Percentiles rank a stretch among this genome's conserved stretches.
phyloP scores from a whole-genome alignment of 371 early-diverging fungal genomes.

The Actinomortierella wolfii region DNA sequence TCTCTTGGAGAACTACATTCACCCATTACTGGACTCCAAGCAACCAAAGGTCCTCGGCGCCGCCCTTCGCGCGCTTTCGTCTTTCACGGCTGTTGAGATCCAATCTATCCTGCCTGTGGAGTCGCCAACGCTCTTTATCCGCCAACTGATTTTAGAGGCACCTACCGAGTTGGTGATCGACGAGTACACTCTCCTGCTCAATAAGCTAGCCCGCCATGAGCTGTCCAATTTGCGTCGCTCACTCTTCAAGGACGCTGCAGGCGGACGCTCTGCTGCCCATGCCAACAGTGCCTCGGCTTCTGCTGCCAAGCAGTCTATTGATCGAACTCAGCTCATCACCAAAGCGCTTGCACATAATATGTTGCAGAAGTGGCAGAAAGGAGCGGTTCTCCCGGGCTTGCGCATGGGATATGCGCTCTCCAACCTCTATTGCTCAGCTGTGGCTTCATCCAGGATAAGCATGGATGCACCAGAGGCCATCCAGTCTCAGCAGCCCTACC shows the following conservation, averaged over 20 bases:
- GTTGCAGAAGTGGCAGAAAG: constrained; percentile 52
- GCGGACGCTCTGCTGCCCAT: constrained; percentile 13
- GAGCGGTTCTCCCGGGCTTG: constrained; percentile 58
- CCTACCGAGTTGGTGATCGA: constrained; percentile 28
- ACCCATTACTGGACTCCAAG: constrained; percentile 45
- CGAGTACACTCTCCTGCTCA: constrained; percentile 45
- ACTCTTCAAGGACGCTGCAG: constrained; percentile 54
- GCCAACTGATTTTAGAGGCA: constrained; percentile 25
- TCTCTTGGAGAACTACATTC: constrained; percentile 47
- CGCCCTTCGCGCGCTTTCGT: constrained; percentile 51
- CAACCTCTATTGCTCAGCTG: constrained; percentile 41
- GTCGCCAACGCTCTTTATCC: constrained; percentile 49
- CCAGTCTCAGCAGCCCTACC: constrained; percentile 51
- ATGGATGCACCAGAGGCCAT: constrained; percentile 36
- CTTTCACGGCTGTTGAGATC: constrained; percentile 55
- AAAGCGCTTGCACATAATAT: constrained; percentile 27
- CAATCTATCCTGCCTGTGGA: constrained; percentile 48
- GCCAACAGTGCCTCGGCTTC: too few relatives aligned
- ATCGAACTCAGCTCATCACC: too few relatives aligned
- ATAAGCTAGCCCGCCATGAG: constrained; percentile 57
- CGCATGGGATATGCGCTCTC: constrained; percentile 59
- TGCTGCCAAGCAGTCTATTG: too few relatives aligned
- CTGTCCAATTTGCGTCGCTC: constrained; percentile 62
- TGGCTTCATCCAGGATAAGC: constrained; percentile 5
- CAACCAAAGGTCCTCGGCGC: constrained; percentile 37